These are phyloP conservation scores for Megacollybia platyphylla DNA, from an alignment of 1,284 basidiomycete genomes.

Conservation along the genomic window DNA sequence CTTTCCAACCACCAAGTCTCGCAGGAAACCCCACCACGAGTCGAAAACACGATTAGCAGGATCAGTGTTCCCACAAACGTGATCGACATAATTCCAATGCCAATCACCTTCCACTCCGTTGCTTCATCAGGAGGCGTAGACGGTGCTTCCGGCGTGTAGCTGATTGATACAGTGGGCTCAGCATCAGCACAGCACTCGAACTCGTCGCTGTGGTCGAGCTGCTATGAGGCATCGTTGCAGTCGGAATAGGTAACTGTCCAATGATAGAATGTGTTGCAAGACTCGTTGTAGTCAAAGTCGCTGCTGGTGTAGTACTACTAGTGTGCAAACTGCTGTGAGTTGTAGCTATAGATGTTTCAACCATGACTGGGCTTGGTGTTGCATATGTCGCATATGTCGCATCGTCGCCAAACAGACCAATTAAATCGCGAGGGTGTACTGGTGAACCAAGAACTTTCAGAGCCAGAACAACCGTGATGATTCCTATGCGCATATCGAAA, in stretches of 20 bases:
- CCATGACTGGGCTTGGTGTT: too few relatives aligned
- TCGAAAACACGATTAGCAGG: slow-evolving; percentile 52
- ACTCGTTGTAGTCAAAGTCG: too few relatives aligned
- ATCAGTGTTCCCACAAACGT: slow-evolving; percentile 39
- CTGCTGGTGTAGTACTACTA: background rate
- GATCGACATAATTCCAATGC: slow-evolving; percentile 47
- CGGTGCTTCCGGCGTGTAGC: slow-evolving; percentile 2
- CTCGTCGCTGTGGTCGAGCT: too few relatives aligned
- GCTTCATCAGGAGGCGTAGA: slow-evolving; percentile 13
- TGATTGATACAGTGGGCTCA: too few relatives aligned
- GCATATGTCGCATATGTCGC: background rate
- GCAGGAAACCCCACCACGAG: slow-evolving; percentile 45
- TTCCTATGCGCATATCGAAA: background rate
- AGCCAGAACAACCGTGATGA: background rate
- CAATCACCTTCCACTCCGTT: slow-evolving; percentile 53
- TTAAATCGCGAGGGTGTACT: background rate
- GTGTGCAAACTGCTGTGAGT: too few relatives aligned
- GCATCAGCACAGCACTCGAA: too few relatives aligned
- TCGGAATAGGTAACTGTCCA: too few relatives aligned
- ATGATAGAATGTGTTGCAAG: too few relatives aligned
- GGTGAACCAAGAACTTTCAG: background rate
- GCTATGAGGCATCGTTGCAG: too few relatives aligned
- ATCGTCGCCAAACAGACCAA: background rate
- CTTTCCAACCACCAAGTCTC: slow-evolving; percentile 31
- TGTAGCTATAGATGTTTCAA: too few relatives aligned